phyloP scores from a whole-genome alignment of 2,329 filamentous ascomycete genomes.

The Epicoccum nigrum region DNA sequence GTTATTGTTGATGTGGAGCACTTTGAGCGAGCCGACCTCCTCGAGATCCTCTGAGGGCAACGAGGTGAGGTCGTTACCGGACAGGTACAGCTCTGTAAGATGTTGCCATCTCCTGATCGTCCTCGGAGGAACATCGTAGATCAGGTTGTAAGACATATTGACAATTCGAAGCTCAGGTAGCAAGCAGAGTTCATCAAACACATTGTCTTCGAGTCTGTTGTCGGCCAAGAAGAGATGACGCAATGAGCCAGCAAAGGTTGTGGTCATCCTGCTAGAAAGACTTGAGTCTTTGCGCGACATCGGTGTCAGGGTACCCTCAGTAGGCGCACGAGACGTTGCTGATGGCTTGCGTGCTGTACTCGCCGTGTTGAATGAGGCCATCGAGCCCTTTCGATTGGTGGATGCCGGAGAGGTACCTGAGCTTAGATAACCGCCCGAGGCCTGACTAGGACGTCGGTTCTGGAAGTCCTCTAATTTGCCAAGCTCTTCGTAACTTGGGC shows the following conservation, averaged over 20 bases:
- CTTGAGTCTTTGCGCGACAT: constrained; percentile 84
- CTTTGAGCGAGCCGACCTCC: constrained; percentile 83
- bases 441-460: constrained; percentile 80
- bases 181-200: constrained; percentile 87
- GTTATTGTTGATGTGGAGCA: constrained; percentile 95
- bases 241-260: constrained; percentile 87
- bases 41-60: constrained; percentile 93
- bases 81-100: constrained; percentile 89
- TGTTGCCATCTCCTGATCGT: constrained; percentile 89
- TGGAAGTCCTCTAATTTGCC: constrained; percentile 67
- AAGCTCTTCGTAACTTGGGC: constrained; percentile 80
- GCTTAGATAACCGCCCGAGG: constrained; percentile 76
- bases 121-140: constrained; percentile 88
- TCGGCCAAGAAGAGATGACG: constrained; percentile 88
- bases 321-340: constrained; percentile 71
- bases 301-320: constrained; percentile 64
- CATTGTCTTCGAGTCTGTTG: constrained; percentile 91
- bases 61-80: constrained; percentile 90
- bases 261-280: constrained; percentile 76
- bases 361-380: constrained; percentile 74
- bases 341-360: constrained; percentile 73
- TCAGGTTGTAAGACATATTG: constrained; percentile 92
- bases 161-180: constrained; percentile 84
- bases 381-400: constrained; percentile 75
- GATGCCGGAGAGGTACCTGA: constrained; percentile 74